Base-by-base conservation (phyloP, 768 basidiomycete genomes). In the Leccinum ochraceum region DNA sequence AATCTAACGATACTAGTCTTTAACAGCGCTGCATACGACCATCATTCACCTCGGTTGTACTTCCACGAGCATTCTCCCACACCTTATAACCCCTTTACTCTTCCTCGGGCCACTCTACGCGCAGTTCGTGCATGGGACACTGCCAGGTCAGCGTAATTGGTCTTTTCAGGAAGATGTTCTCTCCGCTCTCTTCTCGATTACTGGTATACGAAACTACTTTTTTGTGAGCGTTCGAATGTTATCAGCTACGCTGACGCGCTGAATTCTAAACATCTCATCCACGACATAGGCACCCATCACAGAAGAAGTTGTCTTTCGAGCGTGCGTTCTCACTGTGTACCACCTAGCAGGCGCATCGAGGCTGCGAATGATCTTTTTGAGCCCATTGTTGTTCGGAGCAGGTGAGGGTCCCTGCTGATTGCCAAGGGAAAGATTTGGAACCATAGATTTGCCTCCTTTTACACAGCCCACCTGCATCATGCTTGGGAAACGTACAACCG, bases 241-340 rank as follows among this genome's bases (percentile, higher is more conserved):
- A 42, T 64, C 60, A 20, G 53, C 37, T 46, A 14, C 32, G 26
- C 20, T 28, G 22, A 8, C n/a, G 53, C 46, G 6, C 46, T 50
- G 39, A 53, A 56, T 20, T 49, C 56, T 55, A 36, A 58, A 32
- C 49, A 30, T 30, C 24, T n/a, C 49, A 6, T 17, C 8, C 28
- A 34, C 20, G 10, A 53, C 4, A 32, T 60, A 95, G 94, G 95
- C 83, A 4, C 96, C 96, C 0, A 74, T 95, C 36, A 95, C 95
- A 0, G 96, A 99, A 76, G 96, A 98, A 74, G 60, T 97, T 26
- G 91, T 93, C 8, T 98, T 97, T 71, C 80, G 97, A 28, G 86
- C 91, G 0, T 95, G 93, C 70, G 82, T 96, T 30, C 78, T 97
- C 20, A 78, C 88, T 2, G 80, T 87, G 8, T 90, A 92, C 65